phyloP scores from a whole-genome alignment of 2,329 filamentous ascomycete genomes.

The Aureobasidium sp. region DNA sequence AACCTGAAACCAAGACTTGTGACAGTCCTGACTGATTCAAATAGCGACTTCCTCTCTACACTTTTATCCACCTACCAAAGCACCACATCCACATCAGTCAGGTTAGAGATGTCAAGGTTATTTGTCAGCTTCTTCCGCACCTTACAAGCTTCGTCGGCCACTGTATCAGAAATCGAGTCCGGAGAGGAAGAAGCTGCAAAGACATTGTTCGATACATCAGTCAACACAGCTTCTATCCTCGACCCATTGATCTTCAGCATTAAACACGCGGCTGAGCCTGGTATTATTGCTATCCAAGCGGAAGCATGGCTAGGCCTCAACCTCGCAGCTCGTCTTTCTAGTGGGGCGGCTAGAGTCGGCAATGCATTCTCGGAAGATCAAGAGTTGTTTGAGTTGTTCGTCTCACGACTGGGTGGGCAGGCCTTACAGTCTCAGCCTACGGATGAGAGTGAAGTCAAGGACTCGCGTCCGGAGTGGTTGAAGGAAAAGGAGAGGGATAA shows the following conservation, averaged over 20 bases:
- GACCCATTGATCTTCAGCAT: slow-evolving; percentile 16
- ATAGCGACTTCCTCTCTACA: neutral
- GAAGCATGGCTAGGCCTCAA: slow-evolving; percentile 17
- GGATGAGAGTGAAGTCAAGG: neutral
- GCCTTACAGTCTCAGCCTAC: slow-evolving; percentile 26
- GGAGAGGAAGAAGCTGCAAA: neutral
- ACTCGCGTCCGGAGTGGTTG: slow-evolving; percentile 9
- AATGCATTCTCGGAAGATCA: neutral
- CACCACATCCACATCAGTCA: neutral
- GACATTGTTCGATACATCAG: neutral
- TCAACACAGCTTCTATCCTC: neutral
- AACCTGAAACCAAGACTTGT: slow-evolving; percentile 9
- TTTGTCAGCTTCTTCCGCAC: slow-evolving; percentile 6
- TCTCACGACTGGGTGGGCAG: neutral
- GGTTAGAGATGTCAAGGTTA: slow-evolving; percentile 4
- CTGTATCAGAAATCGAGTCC: neutral
- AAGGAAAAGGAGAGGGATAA: slow-evolving; percentile 38
- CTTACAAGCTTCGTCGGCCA: neutral
- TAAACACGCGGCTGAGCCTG: slow-evolving; percentile 14
- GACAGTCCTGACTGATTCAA: neutral
- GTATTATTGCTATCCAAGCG: slow-evolving; percentile 12
- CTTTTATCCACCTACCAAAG: neutral
- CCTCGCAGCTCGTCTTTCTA: slow-evolving; percentile 1
- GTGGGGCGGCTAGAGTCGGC: neutral
- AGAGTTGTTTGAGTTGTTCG: neutral